A percentile compares a stretch with the other conserved stretches of the same genome.
phyloP scores from a whole-genome alignment of 345 rosid species.

The Camelina sativa region DNA sequence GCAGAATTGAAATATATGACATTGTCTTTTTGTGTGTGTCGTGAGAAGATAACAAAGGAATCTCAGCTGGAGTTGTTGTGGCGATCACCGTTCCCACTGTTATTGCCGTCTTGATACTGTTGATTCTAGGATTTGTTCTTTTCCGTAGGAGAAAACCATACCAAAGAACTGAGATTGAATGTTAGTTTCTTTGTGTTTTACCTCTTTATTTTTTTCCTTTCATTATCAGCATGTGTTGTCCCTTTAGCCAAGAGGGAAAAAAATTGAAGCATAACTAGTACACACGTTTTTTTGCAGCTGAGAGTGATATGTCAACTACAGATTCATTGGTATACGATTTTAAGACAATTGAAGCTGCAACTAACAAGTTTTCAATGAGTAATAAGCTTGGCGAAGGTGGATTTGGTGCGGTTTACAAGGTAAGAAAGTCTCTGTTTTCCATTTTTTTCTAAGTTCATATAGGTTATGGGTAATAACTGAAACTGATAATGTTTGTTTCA shows the following conservation, averaged over 20 bases:
- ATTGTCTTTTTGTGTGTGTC: neutral
- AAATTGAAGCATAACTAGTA: slow-evolving; percentile 1
- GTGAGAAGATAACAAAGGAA: slow-evolving; percentile 26
- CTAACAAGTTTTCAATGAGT: slow-evolving; percentile 50
- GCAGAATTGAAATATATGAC: neutral
- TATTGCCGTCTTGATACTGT: slow-evolving; percentile 7
- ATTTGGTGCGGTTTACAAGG: slow-evolving; percentile 74
- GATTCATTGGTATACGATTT: slow-evolving; percentile 53
- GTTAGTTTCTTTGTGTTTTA: slow-evolving; percentile 36
- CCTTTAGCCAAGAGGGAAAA: neutral
- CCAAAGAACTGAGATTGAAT: slow-evolving; percentile 12
- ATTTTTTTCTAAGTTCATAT: neutral
- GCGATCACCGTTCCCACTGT: slow-evolving; percentile 7
- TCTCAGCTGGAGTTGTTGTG: slow-evolving; percentile 25
- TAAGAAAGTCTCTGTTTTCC: slow-evolving; percentile 16
- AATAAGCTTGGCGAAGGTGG: slow-evolving; percentile 75
- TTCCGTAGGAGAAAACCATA: slow-evolving; percentile 23
- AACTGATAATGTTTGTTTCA: neutral
- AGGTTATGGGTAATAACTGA: neutral
- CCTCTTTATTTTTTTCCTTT: neutral
- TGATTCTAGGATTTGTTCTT: slow-evolving; percentile 14
- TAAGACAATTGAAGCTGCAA: slow-evolving; percentile 50
- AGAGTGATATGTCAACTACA: slow-evolving; percentile 38
- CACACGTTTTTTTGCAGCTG: slow-evolving; percentile 39
- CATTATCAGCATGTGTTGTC: neutral